Conservation (phyloP, 2,329 filamentous ascomycete genomes). For the Epichloe aotearoae region DNA sequence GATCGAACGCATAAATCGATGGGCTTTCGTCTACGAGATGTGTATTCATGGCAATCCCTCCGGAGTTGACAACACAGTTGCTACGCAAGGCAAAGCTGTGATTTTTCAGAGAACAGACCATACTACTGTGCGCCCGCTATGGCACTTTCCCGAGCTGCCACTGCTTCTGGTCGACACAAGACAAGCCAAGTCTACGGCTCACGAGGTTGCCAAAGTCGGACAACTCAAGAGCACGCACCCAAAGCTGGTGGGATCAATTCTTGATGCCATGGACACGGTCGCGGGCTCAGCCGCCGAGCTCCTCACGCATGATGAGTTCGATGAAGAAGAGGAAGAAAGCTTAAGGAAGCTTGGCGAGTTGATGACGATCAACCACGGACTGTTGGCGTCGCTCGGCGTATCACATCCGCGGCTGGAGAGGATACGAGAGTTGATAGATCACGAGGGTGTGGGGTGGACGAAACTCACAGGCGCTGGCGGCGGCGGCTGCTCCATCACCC, state of each 20-base stretch:
- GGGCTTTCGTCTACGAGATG: conserved; percentile 95
- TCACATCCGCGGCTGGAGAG: conserved; percentile 89
- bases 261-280: conserved; percentile 74
- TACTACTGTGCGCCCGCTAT: conserved; percentile 58
- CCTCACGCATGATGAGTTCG: conserved; percentile 50
- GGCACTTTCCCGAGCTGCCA: conserved; percentile 83
- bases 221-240: conserved; percentile 60
- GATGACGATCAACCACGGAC: conserved; percentile 86
- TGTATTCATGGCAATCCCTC: conserved; percentile 96
- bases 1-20: conserved; percentile 89
- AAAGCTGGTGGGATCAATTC: conserved; percentile 62
- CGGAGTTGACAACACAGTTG: conserved; percentile 92
- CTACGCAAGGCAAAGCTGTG: conserved; percentile 86
- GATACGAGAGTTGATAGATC: conserved; percentile 80
- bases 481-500: conserved; percentile 87
- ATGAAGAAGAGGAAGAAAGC: conserved; percentile 47
- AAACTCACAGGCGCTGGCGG: conserved; percentile 94
- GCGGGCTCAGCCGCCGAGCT: conserved; percentile 40
- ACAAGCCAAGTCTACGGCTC: conserved; percentile 72
- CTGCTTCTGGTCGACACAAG: conserved; percentile 81
- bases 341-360: conserved; percentile 72
- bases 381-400: conserved; percentile 81
- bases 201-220: conserved; percentile 77
- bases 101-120: conserved; percentile 76
- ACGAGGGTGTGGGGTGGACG: conserved; percentile 86